Conservation (phyloP, 2,329 filamentous ascomycete species). For the Arthrinium puccinioides region DNA sequence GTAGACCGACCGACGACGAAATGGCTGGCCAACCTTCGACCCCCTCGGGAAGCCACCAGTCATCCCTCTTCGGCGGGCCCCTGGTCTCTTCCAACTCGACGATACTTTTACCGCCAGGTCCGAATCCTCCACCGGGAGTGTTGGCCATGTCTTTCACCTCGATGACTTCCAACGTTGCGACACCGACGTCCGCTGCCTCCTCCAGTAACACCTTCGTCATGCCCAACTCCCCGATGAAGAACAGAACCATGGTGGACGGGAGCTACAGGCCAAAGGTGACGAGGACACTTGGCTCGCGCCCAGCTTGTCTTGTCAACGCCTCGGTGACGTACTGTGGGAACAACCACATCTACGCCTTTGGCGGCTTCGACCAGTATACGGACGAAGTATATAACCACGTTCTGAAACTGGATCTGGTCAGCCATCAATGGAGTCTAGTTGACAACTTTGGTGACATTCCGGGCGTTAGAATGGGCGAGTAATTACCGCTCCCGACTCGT, state of each 20-base stretch:
- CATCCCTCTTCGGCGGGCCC: conserved; percentile 25
- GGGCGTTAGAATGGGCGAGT: conserved; percentile 86
- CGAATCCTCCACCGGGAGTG: conserved; percentile 15
- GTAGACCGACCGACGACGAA: too few relatives aligned
- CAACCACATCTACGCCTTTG: conserved; percentile 96
- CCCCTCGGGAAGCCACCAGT: conserved; percentile 8
- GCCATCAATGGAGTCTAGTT: conserved; percentile 88
- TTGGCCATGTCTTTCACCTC: conserved; percentile 21
- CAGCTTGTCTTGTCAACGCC: conserved; percentile 93
- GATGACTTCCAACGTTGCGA: conserved; percentile 27
- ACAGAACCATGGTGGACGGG: conserved; percentile 57
- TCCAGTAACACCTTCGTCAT: conserved; percentile 81
- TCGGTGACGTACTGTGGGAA: conserved; percentile 98
- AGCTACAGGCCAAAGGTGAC: conserved; percentile 75
- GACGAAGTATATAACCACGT: conserved; percentile 99
- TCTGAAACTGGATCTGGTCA: conserved; percentile 76
- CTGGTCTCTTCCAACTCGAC: conserved; percentile 9
- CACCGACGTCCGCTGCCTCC: conserved; percentile 44
- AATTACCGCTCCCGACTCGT: background rate
- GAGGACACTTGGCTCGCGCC: conserved; percentile 70
- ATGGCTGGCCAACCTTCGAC: background rate
- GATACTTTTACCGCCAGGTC: conserved; percentile 6
- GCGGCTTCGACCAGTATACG: conserved; percentile 96
- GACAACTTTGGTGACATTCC: conserved; percentile 99
- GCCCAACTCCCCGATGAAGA: conserved; percentile 74